Conservation (phyloP, 163 green algal species). For the Scenedesmus sp. region DNA sequence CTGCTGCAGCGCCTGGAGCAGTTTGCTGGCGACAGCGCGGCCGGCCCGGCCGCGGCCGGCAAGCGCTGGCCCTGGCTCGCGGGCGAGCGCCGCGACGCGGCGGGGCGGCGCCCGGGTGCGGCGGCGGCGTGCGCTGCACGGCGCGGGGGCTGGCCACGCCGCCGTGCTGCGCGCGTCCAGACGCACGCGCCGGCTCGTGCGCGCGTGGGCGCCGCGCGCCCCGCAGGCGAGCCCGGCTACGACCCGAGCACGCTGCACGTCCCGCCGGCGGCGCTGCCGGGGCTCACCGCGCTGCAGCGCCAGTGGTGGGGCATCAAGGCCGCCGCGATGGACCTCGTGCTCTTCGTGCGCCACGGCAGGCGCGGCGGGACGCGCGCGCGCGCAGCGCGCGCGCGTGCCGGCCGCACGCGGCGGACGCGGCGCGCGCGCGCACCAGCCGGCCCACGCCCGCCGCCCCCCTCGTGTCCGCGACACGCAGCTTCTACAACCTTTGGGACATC, state of each 20-base stretch:
- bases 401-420: background rate
- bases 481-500: slow-evolving; percentile 75
- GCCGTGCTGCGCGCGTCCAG: background rate
- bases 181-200: background rate
- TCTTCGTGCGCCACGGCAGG: slow-evolving; percentile 61
- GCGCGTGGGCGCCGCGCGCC: background rate
- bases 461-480: slow-evolving; percentile 40
- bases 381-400: background rate
- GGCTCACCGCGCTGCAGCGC: slow-evolving; percentile 23
- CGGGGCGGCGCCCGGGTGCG: slow-evolving; percentile 43
- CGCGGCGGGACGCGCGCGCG: background rate
- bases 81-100: slow-evolving; percentile 42
- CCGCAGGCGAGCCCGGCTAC: slow-evolving; percentile 47
- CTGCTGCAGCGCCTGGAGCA: too few relatives aligned
- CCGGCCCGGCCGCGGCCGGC: too few relatives aligned
- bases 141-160: background rate
- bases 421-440: background rate
- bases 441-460: background rate
- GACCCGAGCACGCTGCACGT: slow-evolving; percentile 54
- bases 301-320: slow-evolving; percentile 62
- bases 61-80: slow-evolving; percentile 50
- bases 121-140: background rate
- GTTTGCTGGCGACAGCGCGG: background rate
- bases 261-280: slow-evolving; percentile 27
- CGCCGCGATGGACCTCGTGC: slow-evolving; percentile 66